Evolutionary conservation across 768 basidiomycete species (phyloP), one percentile per base, ranked within the genome.

Genomic region (Sistotremastrum niveocremeum): DNA sequence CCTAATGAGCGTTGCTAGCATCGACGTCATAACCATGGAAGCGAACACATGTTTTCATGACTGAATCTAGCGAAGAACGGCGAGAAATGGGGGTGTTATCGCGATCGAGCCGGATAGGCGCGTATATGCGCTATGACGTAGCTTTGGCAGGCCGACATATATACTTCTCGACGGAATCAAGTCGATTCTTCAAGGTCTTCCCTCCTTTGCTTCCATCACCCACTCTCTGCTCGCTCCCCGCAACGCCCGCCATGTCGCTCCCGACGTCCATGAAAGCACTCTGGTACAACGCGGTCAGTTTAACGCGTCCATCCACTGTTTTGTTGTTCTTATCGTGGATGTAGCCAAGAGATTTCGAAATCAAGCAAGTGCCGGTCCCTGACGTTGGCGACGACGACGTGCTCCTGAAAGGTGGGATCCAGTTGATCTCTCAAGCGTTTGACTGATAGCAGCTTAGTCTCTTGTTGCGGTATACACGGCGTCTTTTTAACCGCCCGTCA

Each of bases 361-460:
- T 85, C 48, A 77, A 68, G 53, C 62, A 76, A 36, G 81, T 85
- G 6, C 77, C 80, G 4, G 74, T 84, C 46, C 84, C 84, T 5
- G 49, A 71, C 48, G 66, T 74, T 49, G 71, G 71, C 34, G 79
- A 81, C 50, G 73, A 83, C 45, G 84, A 87, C 30, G 73, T 86
- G 42, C 70, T 86, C 44, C 66, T 87, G 52, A 84, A 87, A 71
- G 81, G 81, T 77, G 42, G 46, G 56, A 4, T 43, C 31, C 41
- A 39, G 49, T 44, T 44, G 40, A 39, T 30, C 30, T 9, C 34
- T 10, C 20, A 8, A 42, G 28, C 29, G 20, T 29, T 5, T 11
- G n/a, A 41, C n/a, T 31, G 39, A 38, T n/a, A 33, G 51, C 57
- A 5, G 56, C 30, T 48, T 31, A 48, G 29, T 10, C 11, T 34